Evolutionary conservation across 129 eudicot species (phyloP).

Genomic region (Heracleum sosnowskyi): DNA sequence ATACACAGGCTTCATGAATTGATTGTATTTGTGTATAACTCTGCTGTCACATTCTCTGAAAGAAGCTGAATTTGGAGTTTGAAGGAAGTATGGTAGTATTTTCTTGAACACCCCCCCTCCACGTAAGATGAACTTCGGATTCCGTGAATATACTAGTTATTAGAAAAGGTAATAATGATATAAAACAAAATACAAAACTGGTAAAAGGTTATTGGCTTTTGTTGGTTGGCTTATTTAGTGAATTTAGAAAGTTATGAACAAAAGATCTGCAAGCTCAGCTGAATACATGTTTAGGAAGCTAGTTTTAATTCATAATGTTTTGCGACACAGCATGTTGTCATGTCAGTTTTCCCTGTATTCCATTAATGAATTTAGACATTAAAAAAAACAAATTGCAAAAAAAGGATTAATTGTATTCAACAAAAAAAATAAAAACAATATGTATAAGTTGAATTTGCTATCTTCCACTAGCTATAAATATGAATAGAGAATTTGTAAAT

Average conservation of each 20-base stretch:
- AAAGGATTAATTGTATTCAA: background rate
- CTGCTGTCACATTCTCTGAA: background rate
- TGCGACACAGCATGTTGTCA: background rate
- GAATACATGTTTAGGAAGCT: background rate
- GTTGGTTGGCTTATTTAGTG: background rate
- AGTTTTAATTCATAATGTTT: background rate
- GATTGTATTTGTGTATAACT: background rate
- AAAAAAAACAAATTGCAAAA: background rate
- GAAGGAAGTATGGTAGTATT: background rate
- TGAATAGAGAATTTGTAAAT: background rate
- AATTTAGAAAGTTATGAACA: background rate
- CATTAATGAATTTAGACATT: background rate
- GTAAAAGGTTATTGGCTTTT: background rate
- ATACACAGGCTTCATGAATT: background rate
- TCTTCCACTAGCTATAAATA: background rate
- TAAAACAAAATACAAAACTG: background rate
- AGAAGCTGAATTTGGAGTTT: background rate
- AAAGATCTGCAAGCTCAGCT: background rate
- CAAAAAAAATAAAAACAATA: too few species aligned
- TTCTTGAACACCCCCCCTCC: background rate
- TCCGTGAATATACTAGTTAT: background rate
- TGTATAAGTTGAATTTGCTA: background rate
- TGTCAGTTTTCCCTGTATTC: background rate
- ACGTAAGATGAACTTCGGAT: background rate
- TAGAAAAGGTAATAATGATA: background rate